A percentile compares a stretch with the other conserved stretches of the same genome.
Evolutionary conservation across 108 stramenopile genomes (phyloP).

Genomic region (Skeletonema menzelii): DNA sequence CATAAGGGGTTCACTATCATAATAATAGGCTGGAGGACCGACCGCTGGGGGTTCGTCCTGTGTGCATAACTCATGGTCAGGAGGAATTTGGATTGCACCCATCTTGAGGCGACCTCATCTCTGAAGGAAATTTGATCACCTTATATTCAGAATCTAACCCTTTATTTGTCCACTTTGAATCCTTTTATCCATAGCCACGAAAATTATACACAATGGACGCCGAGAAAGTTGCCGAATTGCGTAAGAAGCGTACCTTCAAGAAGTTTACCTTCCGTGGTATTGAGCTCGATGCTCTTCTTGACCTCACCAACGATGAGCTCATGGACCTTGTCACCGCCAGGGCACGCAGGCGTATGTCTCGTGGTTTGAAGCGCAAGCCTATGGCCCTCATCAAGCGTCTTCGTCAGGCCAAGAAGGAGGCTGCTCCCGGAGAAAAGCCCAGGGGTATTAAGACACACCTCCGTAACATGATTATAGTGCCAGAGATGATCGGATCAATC

Average conservation of each 20-base stretch:
- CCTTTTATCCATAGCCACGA: neutral
- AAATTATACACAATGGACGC: conserved; percentile 80
- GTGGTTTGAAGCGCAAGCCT: conserved; percentile 98
- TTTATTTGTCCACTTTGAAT: neutral
- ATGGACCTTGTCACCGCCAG: conserved; percentile 95
- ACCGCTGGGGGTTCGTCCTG: neutral
- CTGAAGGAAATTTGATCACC: neutral
- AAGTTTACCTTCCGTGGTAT: conserved; percentile 99
- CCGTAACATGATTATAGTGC: conserved; percentile 99
- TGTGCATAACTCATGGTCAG: neutral
- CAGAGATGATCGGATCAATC: conserved; percentile 99
- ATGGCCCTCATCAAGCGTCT: conserved; percentile 99
- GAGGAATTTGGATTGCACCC: neutral
- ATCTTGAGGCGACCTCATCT: neutral
- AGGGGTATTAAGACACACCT: conserved; percentile 99
- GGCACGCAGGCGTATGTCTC: conserved; percentile 97
- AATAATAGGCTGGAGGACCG: neutral
- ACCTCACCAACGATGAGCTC: conserved; percentile 98
- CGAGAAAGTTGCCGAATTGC: conserved; percentile 96
- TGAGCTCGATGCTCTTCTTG: conserved; percentile 97
- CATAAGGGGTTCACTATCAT: neutral
- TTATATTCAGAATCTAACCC: neutral
- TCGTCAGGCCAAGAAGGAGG: conserved; percentile 99
- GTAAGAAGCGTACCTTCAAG: conserved; percentile 99
- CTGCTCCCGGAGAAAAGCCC: conserved; percentile 96